These are phyloP conservation scores for Trichoderma polysporum DNA, from an alignment of 2,329 filamentous ascomycete genomes.

Conservation along the genomic window DNA sequence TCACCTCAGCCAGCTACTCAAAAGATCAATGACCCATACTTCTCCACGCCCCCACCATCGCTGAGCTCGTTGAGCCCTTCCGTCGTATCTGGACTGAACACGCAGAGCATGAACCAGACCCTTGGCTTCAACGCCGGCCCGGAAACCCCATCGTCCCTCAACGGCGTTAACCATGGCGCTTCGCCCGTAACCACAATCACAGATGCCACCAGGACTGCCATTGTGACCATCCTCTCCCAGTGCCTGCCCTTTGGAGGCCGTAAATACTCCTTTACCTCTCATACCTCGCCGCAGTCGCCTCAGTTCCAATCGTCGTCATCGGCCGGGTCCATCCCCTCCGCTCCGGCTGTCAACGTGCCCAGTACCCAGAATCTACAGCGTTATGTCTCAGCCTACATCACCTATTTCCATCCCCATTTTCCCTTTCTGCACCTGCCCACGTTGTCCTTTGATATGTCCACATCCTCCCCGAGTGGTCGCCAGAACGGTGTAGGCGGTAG, in stretches of 20 bases:
- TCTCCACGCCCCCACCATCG: constrained; percentile 74
- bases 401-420: constrained; percentile 89
- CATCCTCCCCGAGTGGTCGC: constrained; percentile 63
- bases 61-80: constrained; percentile 73
- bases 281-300: constrained; percentile 55
- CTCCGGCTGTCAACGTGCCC: constrained; percentile 63
- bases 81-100: constrained; percentile 63
- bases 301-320: constrained; percentile 42
- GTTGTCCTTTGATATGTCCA: constrained; percentile 80
- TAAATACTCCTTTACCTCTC: constrained; percentile 63
- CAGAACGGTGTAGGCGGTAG: constrained; percentile 68
- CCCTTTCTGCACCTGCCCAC: constrained; percentile 94
- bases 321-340: constrained; percentile 49
- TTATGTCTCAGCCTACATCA: constrained; percentile 86
- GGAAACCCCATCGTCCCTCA: constrained; percentile 71
- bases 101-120: constrained; percentile 63
- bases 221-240: constrained; percentile 60
- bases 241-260: constrained; percentile 56
- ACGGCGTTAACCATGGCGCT: constrained; percentile 59
- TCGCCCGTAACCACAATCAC: constrained; percentile 64
- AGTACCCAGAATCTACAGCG: constrained; percentile 83
- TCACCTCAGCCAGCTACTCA: constrained; percentile 75
- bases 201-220: constrained; percentile 61
- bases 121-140: constrained; percentile 65
- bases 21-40: constrained; percentile 70